Percentiles rank a stretch among this genome's conserved stretches.
Evolutionary conservation across 139 green algal species (phyloP).

Genomic region (Chlorella vulgaris): DNA sequence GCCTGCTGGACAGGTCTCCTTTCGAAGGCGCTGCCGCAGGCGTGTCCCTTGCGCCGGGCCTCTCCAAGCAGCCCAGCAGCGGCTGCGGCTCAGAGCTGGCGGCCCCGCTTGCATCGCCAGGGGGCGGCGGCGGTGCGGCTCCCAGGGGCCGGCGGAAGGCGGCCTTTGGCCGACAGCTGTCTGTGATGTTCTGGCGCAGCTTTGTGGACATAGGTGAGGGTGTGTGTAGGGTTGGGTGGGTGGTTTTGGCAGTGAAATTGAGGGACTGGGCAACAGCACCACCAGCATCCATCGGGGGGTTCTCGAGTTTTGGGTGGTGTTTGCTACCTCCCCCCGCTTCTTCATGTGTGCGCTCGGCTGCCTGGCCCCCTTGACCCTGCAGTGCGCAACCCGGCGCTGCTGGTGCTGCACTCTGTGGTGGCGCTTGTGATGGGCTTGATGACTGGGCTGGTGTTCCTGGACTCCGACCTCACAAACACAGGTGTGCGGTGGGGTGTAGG

Average conservation of each 20-base stretch:
- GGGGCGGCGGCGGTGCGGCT: background rate
- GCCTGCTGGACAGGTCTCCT: background rate
- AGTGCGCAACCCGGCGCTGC: slow-evolving; percentile 72
- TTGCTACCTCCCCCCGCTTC: too few relatives aligned
- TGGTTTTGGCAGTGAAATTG: too few relatives aligned
- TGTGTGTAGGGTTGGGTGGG: too few relatives aligned
- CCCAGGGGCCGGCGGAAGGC: background rate
- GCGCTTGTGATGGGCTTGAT: slow-evolving; percentile 62
- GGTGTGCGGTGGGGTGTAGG: slow-evolving; percentile 13
- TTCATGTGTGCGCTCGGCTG: too few relatives aligned
- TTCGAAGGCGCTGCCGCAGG: background rate
- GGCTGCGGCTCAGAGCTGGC: too few relatives aligned
- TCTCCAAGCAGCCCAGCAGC: background rate
- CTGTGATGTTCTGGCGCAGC: slow-evolving; percentile 74
- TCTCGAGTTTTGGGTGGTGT: too few relatives aligned
- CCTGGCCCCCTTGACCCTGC: too few relatives aligned
- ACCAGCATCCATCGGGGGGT: too few relatives aligned
- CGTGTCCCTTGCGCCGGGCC: too few relatives aligned
- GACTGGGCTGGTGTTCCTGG: slow-evolving; percentile 65
- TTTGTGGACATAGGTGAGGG: slow-evolving; percentile 61
- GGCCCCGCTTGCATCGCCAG: too few relatives aligned
- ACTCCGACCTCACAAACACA: slow-evolving; percentile 45
- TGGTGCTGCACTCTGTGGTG: slow-evolving; percentile 64
- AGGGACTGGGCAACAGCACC: too few relatives aligned
- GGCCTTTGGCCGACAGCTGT: slow-evolving; percentile 52